A percentile compares a stretch with the other conserved stretches of the same genome.
Conservation (phyloP, 148 eudicot species). For the Chenopodium album region DNA sequence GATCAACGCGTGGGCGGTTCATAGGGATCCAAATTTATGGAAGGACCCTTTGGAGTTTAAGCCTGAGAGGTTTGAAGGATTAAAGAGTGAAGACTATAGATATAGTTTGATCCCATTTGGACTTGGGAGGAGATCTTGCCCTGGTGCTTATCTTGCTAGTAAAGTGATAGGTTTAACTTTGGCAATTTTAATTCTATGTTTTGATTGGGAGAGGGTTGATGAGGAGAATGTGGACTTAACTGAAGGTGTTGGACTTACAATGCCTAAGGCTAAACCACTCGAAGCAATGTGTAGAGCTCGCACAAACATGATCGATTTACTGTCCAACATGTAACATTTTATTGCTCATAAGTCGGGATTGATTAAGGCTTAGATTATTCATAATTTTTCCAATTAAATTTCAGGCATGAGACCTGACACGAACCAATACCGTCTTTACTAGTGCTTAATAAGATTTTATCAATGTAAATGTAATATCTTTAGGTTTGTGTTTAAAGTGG, state of each 20-base stretch:
- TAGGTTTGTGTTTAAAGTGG: no score
- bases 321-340: neutral
- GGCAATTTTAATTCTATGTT: slow-evolving; percentile 29
- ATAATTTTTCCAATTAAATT: no score
- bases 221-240: slow-evolving; percentile 14
- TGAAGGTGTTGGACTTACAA: slow-evolving; percentile 28
- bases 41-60: slow-evolving; percentile 17
- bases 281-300: slow-evolving; percentile 24
- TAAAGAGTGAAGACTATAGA: slow-evolving; percentile 9
- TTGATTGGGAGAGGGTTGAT: slow-evolving; percentile 27
- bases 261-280: slow-evolving; percentile 27
- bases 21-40: slow-evolving; percentile 21
- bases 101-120: slow-evolving; percentile 26
- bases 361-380: neutral
- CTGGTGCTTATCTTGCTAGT: slow-evolving; percentile 20
- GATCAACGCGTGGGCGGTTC: slow-evolving; percentile 27
- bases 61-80: slow-evolving; percentile 22
- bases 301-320: slow-evolving; percentile 1
- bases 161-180: slow-evolving; percentile 16
- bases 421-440: no score
- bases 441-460: no score
- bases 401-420: no score
- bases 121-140: slow-evolving; percentile 28
- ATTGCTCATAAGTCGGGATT: neutral
- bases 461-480: no score